These are phyloP conservation scores for Dryadomyces quercus-mongolicae DNA, from an alignment of 2,329 filamentous ascomycete genomes.

Conservation along the genomic window DNA sequence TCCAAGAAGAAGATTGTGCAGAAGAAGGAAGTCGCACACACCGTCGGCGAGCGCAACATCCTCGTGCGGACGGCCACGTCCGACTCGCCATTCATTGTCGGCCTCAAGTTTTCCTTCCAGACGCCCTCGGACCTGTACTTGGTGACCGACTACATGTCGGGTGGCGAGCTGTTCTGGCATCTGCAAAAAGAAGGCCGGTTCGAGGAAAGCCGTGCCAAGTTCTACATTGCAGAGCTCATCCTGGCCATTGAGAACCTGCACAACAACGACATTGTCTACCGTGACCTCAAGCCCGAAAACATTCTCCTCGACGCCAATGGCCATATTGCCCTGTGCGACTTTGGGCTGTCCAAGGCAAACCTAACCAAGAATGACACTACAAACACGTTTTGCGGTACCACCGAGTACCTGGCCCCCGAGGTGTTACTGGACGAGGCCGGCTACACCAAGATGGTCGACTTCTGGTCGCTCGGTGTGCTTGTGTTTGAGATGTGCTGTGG, in stretches of 20 bases:
- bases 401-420: constrained; percentile 92
- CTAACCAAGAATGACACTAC: constrained; percentile 94
- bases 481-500: constrained; percentile 99
- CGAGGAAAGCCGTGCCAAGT: constrained; percentile 88
- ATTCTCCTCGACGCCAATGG: constrained; percentile 94
- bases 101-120: constrained; percentile 97
- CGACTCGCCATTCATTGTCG: constrained; percentile 95
- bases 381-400: constrained; percentile 97
- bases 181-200: constrained; percentile 94
- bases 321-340: constrained; percentile 95
- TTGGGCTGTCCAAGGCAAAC: constrained; percentile 94
- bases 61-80: constrained; percentile 90
- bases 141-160: constrained; percentile 99
- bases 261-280: constrained; percentile 94
- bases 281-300: constrained; percentile 95
- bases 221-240: constrained; percentile 97
- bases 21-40: constrained; percentile 98
- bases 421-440: constrained; percentile 91
- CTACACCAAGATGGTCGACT: constrained; percentile 99
- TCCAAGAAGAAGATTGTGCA: constrained; percentile 99
- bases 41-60: constrained; percentile 93
- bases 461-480: constrained; percentile 94
- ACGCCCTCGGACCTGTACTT: constrained; percentile 92
- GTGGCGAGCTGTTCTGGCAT: constrained; percentile 97
- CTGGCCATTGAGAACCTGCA: constrained; percentile 90